Evolutionary conservation across 352 stramenopile species (phyloP), one percentile per base, ranked within the genome.

Genomic region (Globisporangium nagaii): DNA sequence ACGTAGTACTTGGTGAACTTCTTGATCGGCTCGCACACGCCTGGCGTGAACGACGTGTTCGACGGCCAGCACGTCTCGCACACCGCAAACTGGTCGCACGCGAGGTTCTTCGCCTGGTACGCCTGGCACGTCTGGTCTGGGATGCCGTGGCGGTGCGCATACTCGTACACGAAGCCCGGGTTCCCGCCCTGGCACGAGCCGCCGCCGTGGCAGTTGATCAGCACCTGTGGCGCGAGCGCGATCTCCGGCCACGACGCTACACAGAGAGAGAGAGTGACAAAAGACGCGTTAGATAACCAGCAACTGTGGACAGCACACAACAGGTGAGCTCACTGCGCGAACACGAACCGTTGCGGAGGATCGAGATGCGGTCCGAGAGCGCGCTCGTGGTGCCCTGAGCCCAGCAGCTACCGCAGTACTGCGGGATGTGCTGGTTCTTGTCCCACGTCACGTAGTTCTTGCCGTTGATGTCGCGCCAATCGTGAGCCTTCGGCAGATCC

Each of bases 361-460:
- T 95, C 34, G 84, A 90, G 56, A 96, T 96, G n/a, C 89, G 88
- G 60, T 97, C 89, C 17, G 88, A 93, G 15, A 97, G 67, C 24
- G 86, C 79, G 37, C 83, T 95, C 20, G 85, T 95, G 11, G 88
- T 93, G 28, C 84, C 89, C 32, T 96, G 88, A 0, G 89, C 88
- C 90, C 90, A 97, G 73, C 88, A 97, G 42, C 83, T 95, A n/a
- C 88, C 87, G 49, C 90, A 96, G 68, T 97, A 96, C 41, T 85
- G 66, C 25, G 96, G 96, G 53, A 99, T 98, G 71, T 99, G 97
- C 68, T 99, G 97, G 75, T 99, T 99, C 63, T 98, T 95, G 67
- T 96, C 93, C 79, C 95, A 97, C n/a, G 96, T 99, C 19, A 98
- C 79, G 66, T 95, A 98, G 70, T 88, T 96, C 60, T 81, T 90